Percentiles rank a stretch among this genome's conserved stretches.
phyloP scores from a whole-genome alignment of 345 rosid genomes.

The Trapa incisa region DNA sequence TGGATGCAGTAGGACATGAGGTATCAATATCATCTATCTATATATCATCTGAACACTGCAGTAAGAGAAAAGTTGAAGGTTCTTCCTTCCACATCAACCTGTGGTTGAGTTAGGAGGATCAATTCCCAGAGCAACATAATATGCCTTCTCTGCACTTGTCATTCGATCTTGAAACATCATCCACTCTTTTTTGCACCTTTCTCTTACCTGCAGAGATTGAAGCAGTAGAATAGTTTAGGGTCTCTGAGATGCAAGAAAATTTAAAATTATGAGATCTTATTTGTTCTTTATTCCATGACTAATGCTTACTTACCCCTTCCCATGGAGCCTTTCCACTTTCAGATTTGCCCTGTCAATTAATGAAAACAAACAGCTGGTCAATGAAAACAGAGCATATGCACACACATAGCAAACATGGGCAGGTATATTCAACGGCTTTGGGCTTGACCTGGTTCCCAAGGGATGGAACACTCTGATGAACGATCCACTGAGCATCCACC shows the following conservation, averaged over 20 bases:
- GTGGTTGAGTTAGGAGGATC: conserved; percentile 17
- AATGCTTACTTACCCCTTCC: conserved; percentile 53
- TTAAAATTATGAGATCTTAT: too few species aligned
- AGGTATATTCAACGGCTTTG: neutral
- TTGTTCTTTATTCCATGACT: neutral
- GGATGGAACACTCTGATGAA: conserved; percentile 46
- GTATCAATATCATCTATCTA: neutral
- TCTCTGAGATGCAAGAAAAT: neutral
- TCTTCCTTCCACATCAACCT: neutral
- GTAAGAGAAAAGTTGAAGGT: too few species aligned
- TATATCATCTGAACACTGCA: too few species aligned
- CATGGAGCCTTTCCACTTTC: conserved; percentile 39
- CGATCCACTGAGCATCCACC: conserved; percentile 48
- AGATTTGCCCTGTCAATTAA: conserved; percentile 29
- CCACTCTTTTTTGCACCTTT: conserved; percentile 84
- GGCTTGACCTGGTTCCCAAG: conserved; percentile 44
- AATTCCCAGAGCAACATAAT: conserved; percentile 28
- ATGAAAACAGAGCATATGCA: neutral
- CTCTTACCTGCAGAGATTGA: conserved; percentile 48
- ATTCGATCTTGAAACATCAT: conserved; percentile 57
- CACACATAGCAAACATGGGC: neutral
- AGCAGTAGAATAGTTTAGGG: neutral
- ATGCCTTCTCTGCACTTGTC: conserved; percentile 46
- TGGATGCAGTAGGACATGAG: neutral
- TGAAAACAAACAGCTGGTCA: neutral